Conservation (phyloP, 495 filamentous ascomycete genomes). For the Podospora pseudopauciseta region DNA sequence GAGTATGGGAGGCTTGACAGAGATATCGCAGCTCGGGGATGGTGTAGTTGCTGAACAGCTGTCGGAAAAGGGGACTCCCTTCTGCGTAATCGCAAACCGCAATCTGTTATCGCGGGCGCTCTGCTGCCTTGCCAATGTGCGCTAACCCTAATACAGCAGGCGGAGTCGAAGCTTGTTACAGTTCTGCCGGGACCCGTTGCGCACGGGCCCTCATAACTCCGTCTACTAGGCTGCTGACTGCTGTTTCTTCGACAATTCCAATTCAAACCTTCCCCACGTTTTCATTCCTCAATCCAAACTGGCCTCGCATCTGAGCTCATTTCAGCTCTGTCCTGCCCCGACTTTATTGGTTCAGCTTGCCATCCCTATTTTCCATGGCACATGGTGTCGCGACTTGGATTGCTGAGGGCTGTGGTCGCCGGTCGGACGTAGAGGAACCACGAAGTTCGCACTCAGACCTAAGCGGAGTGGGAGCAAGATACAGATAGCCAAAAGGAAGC, state of each 20-base stretch:
- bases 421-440: not conserved
- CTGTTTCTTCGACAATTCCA: not conserved
- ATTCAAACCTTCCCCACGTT: conserved; percentile 3
- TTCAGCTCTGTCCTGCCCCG: not conserved
- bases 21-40: not conserved
- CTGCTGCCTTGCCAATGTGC: not conserved
- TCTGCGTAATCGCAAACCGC: conserved; percentile 21
- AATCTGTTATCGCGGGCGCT: conserved; percentile 24
- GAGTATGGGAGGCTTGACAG: not conserved
- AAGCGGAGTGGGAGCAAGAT: not conserved
- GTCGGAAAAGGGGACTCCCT: not conserved
- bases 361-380: not conserved
- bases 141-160: conserved; percentile 16
- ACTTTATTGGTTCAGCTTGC: not conserved
- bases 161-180: not conserved
- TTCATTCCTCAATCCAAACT: not conserved
- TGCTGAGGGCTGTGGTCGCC: not conserved
- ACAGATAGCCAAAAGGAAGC: not conserved
- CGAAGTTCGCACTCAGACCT: conserved; percentile 1
- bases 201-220: too few species aligned
- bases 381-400: not conserved
- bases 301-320: not conserved
- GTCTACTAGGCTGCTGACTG: not conserved
- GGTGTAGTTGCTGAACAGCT: not conserved
- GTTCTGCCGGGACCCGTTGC: not conserved